These are phyloP conservation scores for Solanum hybrid DNA, from an alignment of 305 asterid species.

Conservation along the genomic window DNA sequence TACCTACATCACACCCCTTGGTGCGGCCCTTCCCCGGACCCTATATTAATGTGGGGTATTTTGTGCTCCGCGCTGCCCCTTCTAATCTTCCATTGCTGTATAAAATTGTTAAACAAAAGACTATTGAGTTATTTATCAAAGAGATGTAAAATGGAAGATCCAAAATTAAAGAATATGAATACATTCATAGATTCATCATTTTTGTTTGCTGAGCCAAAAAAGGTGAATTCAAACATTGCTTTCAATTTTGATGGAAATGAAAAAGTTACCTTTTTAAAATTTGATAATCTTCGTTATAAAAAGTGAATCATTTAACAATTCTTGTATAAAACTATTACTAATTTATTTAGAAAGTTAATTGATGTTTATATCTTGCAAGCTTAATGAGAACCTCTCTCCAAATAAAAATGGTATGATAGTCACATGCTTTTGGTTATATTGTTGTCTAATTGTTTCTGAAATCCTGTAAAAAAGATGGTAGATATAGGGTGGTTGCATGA, in stretches of 20 bases:
- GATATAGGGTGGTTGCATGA: not conserved
- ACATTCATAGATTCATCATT: not conserved
- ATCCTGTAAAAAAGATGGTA: not conserved
- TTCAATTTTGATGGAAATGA: not conserved
- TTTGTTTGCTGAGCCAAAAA: not conserved
- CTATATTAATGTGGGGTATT: not conserved
- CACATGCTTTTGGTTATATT: not conserved
- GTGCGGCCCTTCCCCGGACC: not conserved
- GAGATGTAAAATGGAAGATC: not conserved
- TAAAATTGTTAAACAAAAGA: not conserved
- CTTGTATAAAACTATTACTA: not conserved
- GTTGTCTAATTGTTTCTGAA: not conserved
- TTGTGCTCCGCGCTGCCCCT: not conserved
- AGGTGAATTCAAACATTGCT: not conserved
- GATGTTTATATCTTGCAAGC: not conserved
- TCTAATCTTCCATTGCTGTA: not conserved
- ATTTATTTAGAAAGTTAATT: not conserved
- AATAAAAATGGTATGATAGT: not conserved
- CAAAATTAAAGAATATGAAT: not conserved
- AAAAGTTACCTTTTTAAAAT: not conserved
- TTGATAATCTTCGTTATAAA: not conserved
- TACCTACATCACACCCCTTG: not conserved
- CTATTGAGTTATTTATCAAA: not conserved
- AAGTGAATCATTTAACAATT: not conserved
- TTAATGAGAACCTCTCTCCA: not conserved